Evolutionary conservation across 768 basidiomycete species (phyloP), one percentile per base, ranked within the genome.

Genomic region (Boletus eberwhitei): DNA sequence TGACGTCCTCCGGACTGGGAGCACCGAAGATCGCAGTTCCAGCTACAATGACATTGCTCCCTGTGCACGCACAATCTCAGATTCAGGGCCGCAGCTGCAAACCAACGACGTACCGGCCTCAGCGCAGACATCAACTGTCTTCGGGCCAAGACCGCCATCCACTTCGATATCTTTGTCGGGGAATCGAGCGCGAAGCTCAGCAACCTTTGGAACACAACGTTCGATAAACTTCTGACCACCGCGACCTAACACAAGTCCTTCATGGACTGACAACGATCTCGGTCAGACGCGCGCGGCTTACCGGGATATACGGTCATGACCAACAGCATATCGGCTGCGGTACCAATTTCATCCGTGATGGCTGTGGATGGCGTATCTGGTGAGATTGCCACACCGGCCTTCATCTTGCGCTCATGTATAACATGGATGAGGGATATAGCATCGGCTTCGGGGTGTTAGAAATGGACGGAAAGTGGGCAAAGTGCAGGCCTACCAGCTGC

Each of bases 261-360:
- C 43, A 46, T 37, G 24, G 22, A 38, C 42, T n/a, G 58, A 17
- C 34, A 19, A 45, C 24, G 39, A 35, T 38, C 24, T 29, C 22
- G 34, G 26, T 41, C 6, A 19, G 17, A 31, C 42, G 41, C 16
- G 31, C 24, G 14, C n/a, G 29, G 50, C 65, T 46, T 59, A 88
- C 90, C 96, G 42, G 95, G 96, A 66, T 92, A 87, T 24, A 99
- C 95, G 9, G 96, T 98, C 96, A 98, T 98, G 63, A 98, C 95
- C 57, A 98, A 84, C 34, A 98, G 80, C 90, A 98, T 92, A 69
- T 98, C 95, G 6, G 88, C 93, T 5, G 82, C 82, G 13, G 84
- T 64, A n/a, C 79, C 96, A 45, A 98, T 78, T 45, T 84, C 84
- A 66, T 95, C 86, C 47, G 93, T 88, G 69, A 99, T 94, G 39